phyloP scores from a whole-genome alignment of 352 stramenopile genomes.

The Blastocystis sp. region DNA sequence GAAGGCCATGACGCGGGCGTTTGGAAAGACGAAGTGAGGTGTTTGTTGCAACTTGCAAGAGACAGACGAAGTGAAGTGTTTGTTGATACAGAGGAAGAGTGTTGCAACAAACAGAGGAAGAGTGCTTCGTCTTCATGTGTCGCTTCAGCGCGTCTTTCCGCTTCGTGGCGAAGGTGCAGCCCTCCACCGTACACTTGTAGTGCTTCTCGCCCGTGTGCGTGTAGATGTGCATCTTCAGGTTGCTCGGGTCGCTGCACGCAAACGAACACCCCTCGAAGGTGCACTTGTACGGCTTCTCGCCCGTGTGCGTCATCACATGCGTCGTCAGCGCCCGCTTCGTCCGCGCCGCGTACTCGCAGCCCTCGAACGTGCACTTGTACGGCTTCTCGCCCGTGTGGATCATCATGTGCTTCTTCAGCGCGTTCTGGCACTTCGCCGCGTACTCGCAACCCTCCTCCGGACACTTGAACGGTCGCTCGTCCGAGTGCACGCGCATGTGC shows the following conservation, averaged over 20 bases:
- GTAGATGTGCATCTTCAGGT: slow-evolving; percentile 55
- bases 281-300: slow-evolving; percentile 68
- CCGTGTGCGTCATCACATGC: slow-evolving; percentile 54
- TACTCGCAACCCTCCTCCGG: neutral
- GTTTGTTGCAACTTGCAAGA: no score
- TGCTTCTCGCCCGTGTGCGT: slow-evolving; percentile 67
- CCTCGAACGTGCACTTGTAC: slow-evolving; percentile 58
- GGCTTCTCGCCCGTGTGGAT: slow-evolving; percentile 63
- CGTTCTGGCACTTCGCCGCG: neutral
- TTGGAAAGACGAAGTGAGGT: neutral
- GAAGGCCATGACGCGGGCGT: neutral
- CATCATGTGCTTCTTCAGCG: neutral
- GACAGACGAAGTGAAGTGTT: neutral
- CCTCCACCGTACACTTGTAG: slow-evolving; percentile 28
- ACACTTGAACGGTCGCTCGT: neutral
- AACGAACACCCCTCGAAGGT: neutral
- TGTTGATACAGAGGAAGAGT: neutral
- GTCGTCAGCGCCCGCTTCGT: neutral
- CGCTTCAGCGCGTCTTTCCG: neutral
- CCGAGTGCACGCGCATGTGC: neutral
- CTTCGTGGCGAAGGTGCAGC: neutral
- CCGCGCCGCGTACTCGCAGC: neutral
- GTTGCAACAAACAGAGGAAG: neutral
- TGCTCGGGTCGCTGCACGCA: slow-evolving; percentile 26
- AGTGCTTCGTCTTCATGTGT: neutral